Base-by-base conservation (phyloP, 495 filamentous ascomycete genomes). In the Penicillium bialowiezense region DNA sequence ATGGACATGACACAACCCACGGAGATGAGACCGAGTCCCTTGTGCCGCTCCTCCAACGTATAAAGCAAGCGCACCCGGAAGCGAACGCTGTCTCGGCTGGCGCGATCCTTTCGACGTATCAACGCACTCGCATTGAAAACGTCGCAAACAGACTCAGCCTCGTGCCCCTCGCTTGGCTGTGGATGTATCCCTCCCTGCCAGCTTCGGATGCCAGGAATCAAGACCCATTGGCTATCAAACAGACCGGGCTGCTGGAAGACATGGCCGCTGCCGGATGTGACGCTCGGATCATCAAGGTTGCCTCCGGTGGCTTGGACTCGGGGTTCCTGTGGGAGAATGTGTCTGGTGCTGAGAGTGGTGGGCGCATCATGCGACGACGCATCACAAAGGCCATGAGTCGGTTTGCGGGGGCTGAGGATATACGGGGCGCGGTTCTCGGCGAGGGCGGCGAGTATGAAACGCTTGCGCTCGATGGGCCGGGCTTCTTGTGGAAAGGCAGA, bases 381-480 rank as follows among this genome's bases (percentile, higher is more conserved):
- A 57, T 96, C 23, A 72, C 73, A 29, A 79, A 72, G 51, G 78
- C 78, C 3, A 84, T 93, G 77, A 70, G 69, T 43, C 76, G 85
- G 45, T 97, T 92, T 77, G 75, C 63, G 9, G 73, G 50, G 23
- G 79, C 79, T 7, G 72, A 72, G 23, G 73, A 80, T 58, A 41
- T 74, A 7, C 35, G 58, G 14, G 89, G 88, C 0, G 86, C 88
- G 9, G 79, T 92, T 15, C 64, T 97, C 17, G 93, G 95, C 0
- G 93, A 97, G 60, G 93, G 93, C 3, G 93, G 95, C 3, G 93
- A 98, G 74, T 98, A 92, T 71, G 93, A 98, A 76, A 97, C 90
- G 17, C 68, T 98, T 18, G 89, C 91, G 29, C 56, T 97, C 23
- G 82, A 89, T 68, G 93, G 91, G 23, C 92, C 91, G 3, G 49